Percentiles rank a stretch among this genome's conserved stretches.
Conservation (phyloP, 768 basidiomycete genomes). For the Rhizopogon rudus region DNA sequence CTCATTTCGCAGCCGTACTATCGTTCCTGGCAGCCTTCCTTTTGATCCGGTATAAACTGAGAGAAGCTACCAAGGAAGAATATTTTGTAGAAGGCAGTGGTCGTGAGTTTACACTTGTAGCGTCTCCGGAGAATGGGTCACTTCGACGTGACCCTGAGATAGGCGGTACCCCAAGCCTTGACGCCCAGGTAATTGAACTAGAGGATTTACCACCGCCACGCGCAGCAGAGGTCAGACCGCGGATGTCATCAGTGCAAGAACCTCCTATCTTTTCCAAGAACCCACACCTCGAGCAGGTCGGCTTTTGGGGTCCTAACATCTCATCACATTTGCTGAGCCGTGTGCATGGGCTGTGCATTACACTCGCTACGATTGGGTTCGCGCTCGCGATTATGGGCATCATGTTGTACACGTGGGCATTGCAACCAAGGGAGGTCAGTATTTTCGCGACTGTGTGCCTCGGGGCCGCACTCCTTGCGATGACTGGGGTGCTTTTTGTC, state of each 20-base stretch:
- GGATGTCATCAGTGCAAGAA: constrained; percentile 9
- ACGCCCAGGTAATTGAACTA: not conserved
- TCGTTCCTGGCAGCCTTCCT: constrained; percentile 55
- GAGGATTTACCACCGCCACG: not conserved
- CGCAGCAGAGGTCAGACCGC: not conserved
- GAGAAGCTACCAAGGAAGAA: constrained; percentile 47
- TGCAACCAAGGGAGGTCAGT: constrained; percentile 39
- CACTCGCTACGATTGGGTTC: constrained; percentile 44
- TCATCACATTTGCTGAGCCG: constrained; percentile 41
- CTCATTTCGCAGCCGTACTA: constrained; percentile 26
- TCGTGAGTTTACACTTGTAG: constrained; percentile 7
- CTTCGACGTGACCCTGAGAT: constrained; percentile 9
- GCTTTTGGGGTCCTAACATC: constrained; percentile 34
- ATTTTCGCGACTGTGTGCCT: constrained; percentile 38
- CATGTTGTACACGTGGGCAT: constrained; percentile 46
- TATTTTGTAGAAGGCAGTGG: constrained; percentile 27
- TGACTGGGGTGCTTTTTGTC: not conserved
- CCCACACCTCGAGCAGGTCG: constrained; percentile 50
- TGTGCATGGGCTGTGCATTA: constrained; percentile 45
- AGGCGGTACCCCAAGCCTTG: not conserved
- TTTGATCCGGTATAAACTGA: constrained; percentile 49
- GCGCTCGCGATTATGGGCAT: constrained; percentile 45
- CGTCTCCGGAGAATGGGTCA: constrained; percentile 16
- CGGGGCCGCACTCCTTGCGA: constrained; percentile 26
- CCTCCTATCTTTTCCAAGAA: constrained; percentile 35